Conservation (phyloP, 2,329 filamentous ascomycete genomes). For the Fusarium chlamydosporum region DNA sequence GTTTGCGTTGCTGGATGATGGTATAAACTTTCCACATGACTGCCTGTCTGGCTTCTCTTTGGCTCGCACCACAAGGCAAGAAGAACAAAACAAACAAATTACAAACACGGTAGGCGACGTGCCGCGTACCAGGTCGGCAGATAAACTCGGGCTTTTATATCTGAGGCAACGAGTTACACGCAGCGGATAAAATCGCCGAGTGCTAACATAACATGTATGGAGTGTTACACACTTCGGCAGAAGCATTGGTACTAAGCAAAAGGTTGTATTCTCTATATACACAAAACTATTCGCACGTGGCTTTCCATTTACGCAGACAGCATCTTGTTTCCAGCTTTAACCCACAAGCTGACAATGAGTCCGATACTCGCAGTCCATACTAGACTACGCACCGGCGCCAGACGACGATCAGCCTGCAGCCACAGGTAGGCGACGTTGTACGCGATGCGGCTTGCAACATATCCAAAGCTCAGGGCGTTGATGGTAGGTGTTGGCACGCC, state of each 20-base stretch:
- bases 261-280: neutral
- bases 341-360: constrained; percentile 56
- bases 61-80: constrained; percentile 7
- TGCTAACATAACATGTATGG: neutral
- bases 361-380: constrained; percentile 57
- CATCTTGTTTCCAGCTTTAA: constrained; percentile 57
- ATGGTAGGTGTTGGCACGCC: constrained; percentile 56
- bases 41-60: neutral
- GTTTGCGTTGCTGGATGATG: constrained; percentile 31
- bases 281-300: neutral
- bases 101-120: constrained; percentile 23
- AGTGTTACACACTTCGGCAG: constrained; percentile 6
- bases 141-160: constrained; percentile 25
- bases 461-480: constrained; percentile 59
- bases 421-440: constrained; percentile 62
- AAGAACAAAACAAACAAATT: constrained; percentile 4
- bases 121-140: constrained; percentile 21
- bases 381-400: constrained; percentile 57
- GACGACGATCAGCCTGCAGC: constrained; percentile 58
- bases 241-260: neutral
- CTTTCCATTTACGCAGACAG: constrained; percentile 22
- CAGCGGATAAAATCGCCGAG: constrained; percentile 28
- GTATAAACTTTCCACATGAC: constrained; percentile 7
- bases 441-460: constrained; percentile 57
- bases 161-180: constrained; percentile 27